phyloP scores from a whole-genome alignment of 2,329 filamentous ascomycete genomes.

The Tetracladium maxilliforme region DNA sequence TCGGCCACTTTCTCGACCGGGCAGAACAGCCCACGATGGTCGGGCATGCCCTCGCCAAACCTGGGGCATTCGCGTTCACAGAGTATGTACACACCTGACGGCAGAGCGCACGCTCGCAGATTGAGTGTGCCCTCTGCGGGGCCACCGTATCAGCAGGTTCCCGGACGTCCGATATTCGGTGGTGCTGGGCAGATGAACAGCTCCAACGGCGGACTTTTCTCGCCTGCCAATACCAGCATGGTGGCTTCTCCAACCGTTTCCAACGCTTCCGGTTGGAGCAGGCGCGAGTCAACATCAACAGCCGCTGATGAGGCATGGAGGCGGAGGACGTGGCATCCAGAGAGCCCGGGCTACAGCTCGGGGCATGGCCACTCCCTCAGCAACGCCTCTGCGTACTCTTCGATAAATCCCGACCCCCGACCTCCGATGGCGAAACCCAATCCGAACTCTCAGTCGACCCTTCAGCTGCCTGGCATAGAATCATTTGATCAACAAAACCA shows the following conservation, averaged over 20 bases:
- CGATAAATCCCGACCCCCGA: slow-evolving; percentile 28
- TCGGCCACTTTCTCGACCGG: slow-evolving; percentile 70
- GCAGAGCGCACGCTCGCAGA: slow-evolving; percentile 54
- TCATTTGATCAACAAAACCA: slow-evolving; percentile 75
- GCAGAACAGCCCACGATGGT: slow-evolving; percentile 64
- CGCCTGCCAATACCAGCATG: slow-evolving; percentile 40
- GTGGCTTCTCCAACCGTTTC: slow-evolving; percentile 54
- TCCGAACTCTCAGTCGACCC: slow-evolving; percentile 31
- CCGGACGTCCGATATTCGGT: slow-evolving; percentile 64
- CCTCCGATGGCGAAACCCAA: slow-evolving; percentile 27
- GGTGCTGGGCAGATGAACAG: slow-evolving; percentile 51
- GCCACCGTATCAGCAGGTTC: slow-evolving; percentile 26
- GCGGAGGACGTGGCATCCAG: slow-evolving; percentile 82
- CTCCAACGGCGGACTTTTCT: slow-evolving; percentile 37
- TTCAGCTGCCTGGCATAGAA: slow-evolving; percentile 78
- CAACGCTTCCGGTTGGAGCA: slow-evolving; percentile 36
- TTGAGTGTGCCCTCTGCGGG: slow-evolving; percentile 68
- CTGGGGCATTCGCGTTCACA: slow-evolving; percentile 54
- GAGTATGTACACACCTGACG: slow-evolving; percentile 50
- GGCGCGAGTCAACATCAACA: slow-evolving; percentile 49
- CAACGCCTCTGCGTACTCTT: no score
- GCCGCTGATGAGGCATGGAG: slow-evolving; percentile 63
- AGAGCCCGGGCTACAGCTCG: slow-evolving; percentile 19
- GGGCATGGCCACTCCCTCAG: no score
- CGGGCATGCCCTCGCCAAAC: slow-evolving; percentile 56